phyloP scores from a whole-genome alignment of 495 filamentous ascomycete genomes.

The Penicillium pulvis region DNA sequence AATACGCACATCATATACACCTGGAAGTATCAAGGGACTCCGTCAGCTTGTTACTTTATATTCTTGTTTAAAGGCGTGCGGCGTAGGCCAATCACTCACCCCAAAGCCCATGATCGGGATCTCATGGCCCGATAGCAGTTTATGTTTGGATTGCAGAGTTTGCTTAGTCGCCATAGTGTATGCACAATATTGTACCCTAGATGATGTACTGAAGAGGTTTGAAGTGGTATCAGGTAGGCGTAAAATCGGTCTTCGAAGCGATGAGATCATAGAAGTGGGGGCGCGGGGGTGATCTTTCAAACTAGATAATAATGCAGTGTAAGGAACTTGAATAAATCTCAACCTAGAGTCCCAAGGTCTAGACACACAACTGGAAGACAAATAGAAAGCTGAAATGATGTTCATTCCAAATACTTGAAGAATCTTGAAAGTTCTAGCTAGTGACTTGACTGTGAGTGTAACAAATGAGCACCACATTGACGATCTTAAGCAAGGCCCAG shows the following conservation, averaged over 20 bases:
- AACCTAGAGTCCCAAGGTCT: too few species aligned
- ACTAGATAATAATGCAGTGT: too few species aligned
- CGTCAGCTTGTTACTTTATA: neutral
- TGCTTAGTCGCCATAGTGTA: slow-evolving; percentile 32
- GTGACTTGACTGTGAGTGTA: neutral
- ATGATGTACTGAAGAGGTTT: neutral
- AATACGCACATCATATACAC: slow-evolving; percentile 70
- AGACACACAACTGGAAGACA: too few species aligned
- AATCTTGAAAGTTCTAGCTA: too few species aligned
- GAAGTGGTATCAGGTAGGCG: slow-evolving; percentile 1
- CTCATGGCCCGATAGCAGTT: slow-evolving; percentile 73
- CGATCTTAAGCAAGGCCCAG: too few species aligned
- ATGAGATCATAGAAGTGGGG: slow-evolving; percentile 29
- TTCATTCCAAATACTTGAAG: too few species aligned
- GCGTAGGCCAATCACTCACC: slow-evolving; percentile 44
- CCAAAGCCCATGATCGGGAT: slow-evolving; percentile 79
- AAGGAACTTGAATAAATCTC: too few species aligned
- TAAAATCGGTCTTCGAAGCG: slow-evolving; percentile 4
- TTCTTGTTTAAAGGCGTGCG: neutral
- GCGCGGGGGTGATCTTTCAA: neutral
- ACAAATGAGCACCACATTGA: too few species aligned
- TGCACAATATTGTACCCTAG: neutral
- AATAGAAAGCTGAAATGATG: too few species aligned
- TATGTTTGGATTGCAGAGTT: slow-evolving; percentile 35
- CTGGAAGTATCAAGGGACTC: slow-evolving; percentile 36